These are phyloP conservation scores for Penicillium salamii DNA, from an alignment of 495 filamentous ascomycete genomes.

Conservation along the genomic window DNA sequence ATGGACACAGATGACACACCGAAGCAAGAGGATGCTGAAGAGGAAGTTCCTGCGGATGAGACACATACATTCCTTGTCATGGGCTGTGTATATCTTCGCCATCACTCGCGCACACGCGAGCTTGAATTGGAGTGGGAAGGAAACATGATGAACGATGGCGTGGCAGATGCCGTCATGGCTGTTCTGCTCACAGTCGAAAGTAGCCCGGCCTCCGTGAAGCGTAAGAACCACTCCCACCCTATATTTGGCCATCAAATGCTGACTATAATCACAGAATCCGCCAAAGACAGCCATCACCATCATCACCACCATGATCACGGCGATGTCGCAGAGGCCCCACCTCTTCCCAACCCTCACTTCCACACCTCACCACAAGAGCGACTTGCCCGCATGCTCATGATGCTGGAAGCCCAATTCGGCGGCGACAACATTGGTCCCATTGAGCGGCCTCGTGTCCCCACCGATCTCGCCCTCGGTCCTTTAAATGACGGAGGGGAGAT, in stretches of 20 bases:
- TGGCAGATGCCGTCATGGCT: slow-evolving; percentile 92
- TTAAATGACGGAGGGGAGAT: slow-evolving; percentile 34
- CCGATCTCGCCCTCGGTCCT: slow-evolving; percentile 38
- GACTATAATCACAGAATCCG: slow-evolving; percentile 42
- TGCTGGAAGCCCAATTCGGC: slow-evolving; percentile 96
- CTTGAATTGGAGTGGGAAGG: slow-evolving; percentile 96
- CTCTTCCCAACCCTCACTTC: slow-evolving; percentile 64
- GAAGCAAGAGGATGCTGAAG: slow-evolving; percentile 48
- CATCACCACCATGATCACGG: slow-evolving; percentile 57
- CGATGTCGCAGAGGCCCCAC: slow-evolving; percentile 28
- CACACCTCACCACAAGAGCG: slow-evolving; percentile 68
- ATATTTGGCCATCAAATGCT: slow-evolving; percentile 2
- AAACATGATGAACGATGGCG: slow-evolving; percentile 94
- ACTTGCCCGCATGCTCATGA: slow-evolving; percentile 82
- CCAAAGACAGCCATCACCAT: slow-evolving; percentile 52
- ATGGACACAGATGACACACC: slow-evolving; percentile 33
- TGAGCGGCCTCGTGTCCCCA: slow-evolving; percentile 56
- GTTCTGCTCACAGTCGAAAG: slow-evolving; percentile 87
- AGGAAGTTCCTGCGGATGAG: slow-evolving; percentile 45
- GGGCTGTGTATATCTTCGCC: slow-evolving; percentile 80
- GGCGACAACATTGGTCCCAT: slow-evolving; percentile 66
- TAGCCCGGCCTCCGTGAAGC: slow-evolving; percentile 90
- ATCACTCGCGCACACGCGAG: slow-evolving; percentile 62
- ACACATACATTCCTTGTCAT: slow-evolving; percentile 72
- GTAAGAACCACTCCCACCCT: slow-evolving; percentile 46